Evolutionary conservation across 768 basidiomycete genomes (phyloP).

Genomic region (Guyanaporus albipodus): DNA sequence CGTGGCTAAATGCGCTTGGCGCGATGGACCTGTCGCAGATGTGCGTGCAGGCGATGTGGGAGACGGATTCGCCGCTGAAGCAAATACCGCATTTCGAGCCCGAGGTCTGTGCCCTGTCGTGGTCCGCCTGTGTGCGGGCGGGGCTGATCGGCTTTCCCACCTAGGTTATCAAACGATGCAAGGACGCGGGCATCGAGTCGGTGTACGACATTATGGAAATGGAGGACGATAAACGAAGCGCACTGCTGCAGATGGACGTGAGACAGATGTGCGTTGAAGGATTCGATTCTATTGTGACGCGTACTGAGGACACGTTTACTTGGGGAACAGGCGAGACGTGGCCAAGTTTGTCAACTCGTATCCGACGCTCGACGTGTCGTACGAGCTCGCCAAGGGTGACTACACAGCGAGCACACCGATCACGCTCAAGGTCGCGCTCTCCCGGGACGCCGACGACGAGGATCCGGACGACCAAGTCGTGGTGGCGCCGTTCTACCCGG

Average conservation of each 20-base stretch:
- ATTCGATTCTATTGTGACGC: not conserved
- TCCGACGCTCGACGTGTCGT: constrained; percentile 89
- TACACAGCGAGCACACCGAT: constrained; percentile 87
- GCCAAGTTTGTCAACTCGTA: constrained; percentile 96
- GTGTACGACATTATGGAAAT: constrained; percentile 99
- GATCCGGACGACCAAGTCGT: constrained; percentile 73
- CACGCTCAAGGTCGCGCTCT: constrained; percentile 70
- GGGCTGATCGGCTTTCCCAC: no score
- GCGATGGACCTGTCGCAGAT: constrained; percentile 99
- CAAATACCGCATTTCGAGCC: constrained; percentile 96
- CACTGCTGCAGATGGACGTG: constrained; percentile 79
- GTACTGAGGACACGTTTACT: not conserved
- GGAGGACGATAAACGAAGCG: constrained; percentile 86
- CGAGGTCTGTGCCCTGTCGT: constrained; percentile 48
- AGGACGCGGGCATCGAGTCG: constrained; percentile 73
- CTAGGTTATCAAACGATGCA: constrained; percentile 81
- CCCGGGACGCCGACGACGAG: constrained; percentile 79
- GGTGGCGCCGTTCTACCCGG: constrained; percentile 92
- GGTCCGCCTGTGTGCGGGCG: no score
- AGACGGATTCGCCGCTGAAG: constrained; percentile 90
- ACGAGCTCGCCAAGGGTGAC: constrained; percentile 82
- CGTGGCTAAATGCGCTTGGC: constrained; percentile 88
- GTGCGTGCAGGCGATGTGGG: constrained; percentile 99
- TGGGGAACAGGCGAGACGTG: constrained; percentile 72
- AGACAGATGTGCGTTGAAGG: constrained; percentile 69